A percentile compares a stretch with the other conserved stretches of the same genome.
Conservation (phyloP, 1,139 yeast genomes). For the Lodderomyces theae region DNA sequence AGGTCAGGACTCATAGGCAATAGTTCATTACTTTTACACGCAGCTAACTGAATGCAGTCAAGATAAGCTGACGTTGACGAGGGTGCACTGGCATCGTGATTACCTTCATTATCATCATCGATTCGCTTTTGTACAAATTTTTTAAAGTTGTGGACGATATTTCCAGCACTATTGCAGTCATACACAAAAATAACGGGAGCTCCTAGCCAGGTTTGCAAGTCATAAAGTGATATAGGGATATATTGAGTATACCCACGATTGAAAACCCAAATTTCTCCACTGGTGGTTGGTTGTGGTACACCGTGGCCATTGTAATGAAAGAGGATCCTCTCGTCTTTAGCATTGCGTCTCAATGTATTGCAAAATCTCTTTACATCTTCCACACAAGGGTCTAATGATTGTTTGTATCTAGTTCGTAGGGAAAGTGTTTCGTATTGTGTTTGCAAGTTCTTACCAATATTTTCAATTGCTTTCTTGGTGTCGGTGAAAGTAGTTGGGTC, state of each 20-base stretch:
- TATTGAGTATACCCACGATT: constrained; percentile 96
- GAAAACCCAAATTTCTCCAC: constrained; percentile 99
- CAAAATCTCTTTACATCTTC: constrained; percentile 94
- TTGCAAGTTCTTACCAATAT: constrained; percentile 85
- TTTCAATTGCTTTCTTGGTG: constrained; percentile 87
- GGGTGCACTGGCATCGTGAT: constrained; percentile 62
- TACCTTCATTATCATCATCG: constrained; percentile 78
- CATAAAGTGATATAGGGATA: constrained; percentile 91
- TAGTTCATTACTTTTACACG: constrained; percentile 82
- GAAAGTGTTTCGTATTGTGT: constrained; percentile 87
- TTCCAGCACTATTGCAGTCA: constrained; percentile 95
- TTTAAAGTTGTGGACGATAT: constrained; percentile 85
- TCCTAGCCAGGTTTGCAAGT: constrained; percentile 94
- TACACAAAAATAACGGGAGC: constrained; percentile 95
- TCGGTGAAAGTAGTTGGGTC: constrained; percentile 85
- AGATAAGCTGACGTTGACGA: constrained; percentile 69
- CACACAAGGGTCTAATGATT: constrained; percentile 89
- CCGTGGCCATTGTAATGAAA: constrained; percentile 99
- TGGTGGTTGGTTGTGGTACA: constrained; percentile 94
- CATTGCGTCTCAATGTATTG: constrained; percentile 80
- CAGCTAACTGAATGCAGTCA: constrained; percentile 91
- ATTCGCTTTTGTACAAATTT: constrained; percentile 88
- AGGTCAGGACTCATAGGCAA: constrained; percentile 91
- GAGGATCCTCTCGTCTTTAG: constrained; percentile 84
- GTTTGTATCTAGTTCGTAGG: constrained; percentile 84